Base-by-base conservation (phyloP, 129 eudicot genomes). In the Helichrysum umbraculigerum region DNA sequence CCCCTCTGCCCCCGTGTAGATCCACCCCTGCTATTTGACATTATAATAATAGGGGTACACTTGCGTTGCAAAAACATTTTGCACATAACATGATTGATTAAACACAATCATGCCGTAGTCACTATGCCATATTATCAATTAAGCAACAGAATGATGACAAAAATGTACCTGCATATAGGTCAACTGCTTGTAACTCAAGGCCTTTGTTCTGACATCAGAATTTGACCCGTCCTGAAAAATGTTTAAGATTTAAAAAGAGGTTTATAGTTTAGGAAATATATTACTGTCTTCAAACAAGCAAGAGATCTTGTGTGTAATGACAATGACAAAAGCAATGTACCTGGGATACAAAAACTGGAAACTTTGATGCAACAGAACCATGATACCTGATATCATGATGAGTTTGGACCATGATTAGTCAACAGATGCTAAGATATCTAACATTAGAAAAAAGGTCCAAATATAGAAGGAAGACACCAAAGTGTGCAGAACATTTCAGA, bases 331-430 rank as follows among this genome's bases (percentile, higher is more conserved):
- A 66, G 25, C 5, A 51, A 34, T 79, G 52, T 75, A 88, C 98
- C 97, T 94, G 98, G 79, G 98, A 94, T 75, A 94, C 80, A 76
- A 94, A 91, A 68, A 94, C 85, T 22, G 98, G 98, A 87, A 79
- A 94, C 81, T 83, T 94, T 78, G 92, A 91, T 44, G 98, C 91
- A 78, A 86, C 83, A 47, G 92, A 68, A 44, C 74, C 81, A 71
- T 94, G 98, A 70, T 88, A 89, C 76, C 98, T 94, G 78, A 58
- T 70, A 78, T 57, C 67, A 82, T 60, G 56, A 76, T 39, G 34
- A 60, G 33, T 51, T 32, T 78, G 60, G 16, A 68, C 63, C 34
- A 39, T 67, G 33, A 69, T 66, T 65, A 51, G 70, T 77, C 47
- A 72, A 39, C 74, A 66, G 39, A 72, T 42, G 39, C 66, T 30